A percentile compares a stretch with the other conserved stretches of the same genome.
Conservation (phyloP, 306 rosid species). For the Senna siamea region DNA sequence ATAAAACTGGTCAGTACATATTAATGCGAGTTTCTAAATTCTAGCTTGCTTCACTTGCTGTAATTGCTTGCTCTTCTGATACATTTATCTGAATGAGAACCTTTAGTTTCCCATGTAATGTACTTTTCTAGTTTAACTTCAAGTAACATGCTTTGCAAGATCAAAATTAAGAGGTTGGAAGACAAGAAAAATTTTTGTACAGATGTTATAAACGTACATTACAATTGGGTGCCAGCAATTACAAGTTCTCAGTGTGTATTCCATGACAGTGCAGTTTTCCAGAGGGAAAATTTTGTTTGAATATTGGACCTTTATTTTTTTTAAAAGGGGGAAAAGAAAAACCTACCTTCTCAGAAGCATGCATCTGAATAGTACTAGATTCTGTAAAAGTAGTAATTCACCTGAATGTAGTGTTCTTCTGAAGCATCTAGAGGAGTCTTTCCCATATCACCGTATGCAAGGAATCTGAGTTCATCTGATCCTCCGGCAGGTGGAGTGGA, state of each 20-base stretch:
- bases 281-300: background rate
- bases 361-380: conserved; percentile 16
- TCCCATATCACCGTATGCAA: conserved; percentile 91
- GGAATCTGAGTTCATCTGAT: conserved; percentile 61
- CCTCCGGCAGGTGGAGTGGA: conserved; percentile 86
- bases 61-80: background rate
- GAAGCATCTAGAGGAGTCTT: conserved; percentile 85
- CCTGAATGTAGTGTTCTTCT: conserved; percentile 90
- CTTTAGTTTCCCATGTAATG: background rate
- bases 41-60: background rate
- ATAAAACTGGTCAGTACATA: conserved; percentile 10
- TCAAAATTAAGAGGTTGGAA: background rate
- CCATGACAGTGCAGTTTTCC: background rate
- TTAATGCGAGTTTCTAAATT: background rate
- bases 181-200: background rate
- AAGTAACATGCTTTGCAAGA: background rate
- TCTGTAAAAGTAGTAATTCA: conserved; percentile 23
- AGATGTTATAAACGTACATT: background rate
- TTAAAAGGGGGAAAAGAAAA: too few species aligned
- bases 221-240: too few species aligned
- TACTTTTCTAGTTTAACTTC: background rate
- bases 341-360: too few species aligned
- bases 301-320: background rate
- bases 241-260: too few species aligned
- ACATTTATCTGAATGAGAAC: background rate